Evolutionary conservation across 192 early-diverging fungal genomes (phyloP), one percentile per base, ranked within the genome.

Genomic region (Coemansia sp.): DNA sequence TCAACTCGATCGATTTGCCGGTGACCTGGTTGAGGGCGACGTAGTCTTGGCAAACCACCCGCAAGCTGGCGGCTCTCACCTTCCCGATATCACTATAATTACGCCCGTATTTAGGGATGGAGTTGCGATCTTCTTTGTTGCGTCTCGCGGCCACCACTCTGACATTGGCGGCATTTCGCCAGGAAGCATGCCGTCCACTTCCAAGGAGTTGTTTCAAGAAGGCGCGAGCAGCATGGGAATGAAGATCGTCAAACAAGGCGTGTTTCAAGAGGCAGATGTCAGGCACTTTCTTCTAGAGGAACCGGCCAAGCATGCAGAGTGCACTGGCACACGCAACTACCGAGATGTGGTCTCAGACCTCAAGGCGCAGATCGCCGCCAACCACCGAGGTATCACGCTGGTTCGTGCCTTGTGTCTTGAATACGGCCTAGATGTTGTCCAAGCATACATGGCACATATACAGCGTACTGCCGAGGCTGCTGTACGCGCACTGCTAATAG

Each of bases 311-410:
- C 91, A 90, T 77, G 90, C 92, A 5, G 92, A 90, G 2, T 99
- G 95, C 83, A 89, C 87, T 55, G 95, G 95, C 31, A 92, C 95
- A 0, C 90, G 97, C 64, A 94, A 91, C 79, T 76, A 97, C 41
- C 87, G 87, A 22, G 97, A 99, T 68, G 96, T 96, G 62, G 86
- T 99, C 49, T 95, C 94, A 1, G 96, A 98, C 72, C 80, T 99
- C 70, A 95, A 96, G 83, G 97, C 97, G 9, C 97, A 99, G 68
- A 91, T 97, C 55, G 97, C 97, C 12, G 97, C 97, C 38, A 99
- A 99, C 79, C 91, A 97, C 64, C 88, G 92, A 52, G 97, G 97
- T 9, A 97, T 99, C 53, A 71, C 74, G 2, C 88, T 99, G 24
- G 88, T 97, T 20, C 88, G 88, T 71, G 79, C 84, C 3, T 79